Percentiles rank a stretch among this genome's conserved stretches.
Conservation (phyloP, 2,329 filamentous ascomycete species). For the Harringtonia aguacate region DNA sequence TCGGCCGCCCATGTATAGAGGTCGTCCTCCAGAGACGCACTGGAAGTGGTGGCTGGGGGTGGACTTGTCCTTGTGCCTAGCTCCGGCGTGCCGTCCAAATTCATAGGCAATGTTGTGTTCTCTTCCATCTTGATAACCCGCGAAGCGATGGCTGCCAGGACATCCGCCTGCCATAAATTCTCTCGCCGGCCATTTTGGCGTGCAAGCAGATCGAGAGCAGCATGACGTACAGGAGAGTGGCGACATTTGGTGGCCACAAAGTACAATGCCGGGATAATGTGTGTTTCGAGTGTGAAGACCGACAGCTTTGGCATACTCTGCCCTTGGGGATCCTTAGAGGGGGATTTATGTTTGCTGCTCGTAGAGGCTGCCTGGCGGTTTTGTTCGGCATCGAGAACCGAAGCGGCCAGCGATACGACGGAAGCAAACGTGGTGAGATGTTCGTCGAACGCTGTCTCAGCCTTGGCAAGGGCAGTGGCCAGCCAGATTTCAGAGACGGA, state of each 20-base stretch:
- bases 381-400: slow-evolving; percentile 13
- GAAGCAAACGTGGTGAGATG: slow-evolving; percentile 21
- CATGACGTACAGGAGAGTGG: slow-evolving; percentile 25
- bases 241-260: slow-evolving; percentile 26
- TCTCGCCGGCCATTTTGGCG: slow-evolving; percentile 19
- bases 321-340: background rate
- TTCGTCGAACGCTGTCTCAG: slow-evolving; percentile 21
- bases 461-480: slow-evolving; percentile 17
- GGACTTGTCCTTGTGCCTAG: background rate
- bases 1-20: background rate
- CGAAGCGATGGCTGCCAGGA: slow-evolving; percentile 19
- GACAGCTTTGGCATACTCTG: background rate
- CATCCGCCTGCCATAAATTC: slow-evolving; percentile 25
- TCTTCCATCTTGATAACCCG: slow-evolving; percentile 27
- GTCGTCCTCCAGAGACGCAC: background rate
- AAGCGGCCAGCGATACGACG: slow-evolving; percentile 22
- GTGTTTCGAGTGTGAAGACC: slow-evolving; percentile 26
- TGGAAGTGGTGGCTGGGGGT: no score
- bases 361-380: background rate
- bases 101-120: background rate
- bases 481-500: slow-evolving; percentile 21
- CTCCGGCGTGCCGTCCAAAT: no score
- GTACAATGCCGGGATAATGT: slow-evolving; percentile 26
- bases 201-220: slow-evolving; percentile 23
- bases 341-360: no score